A percentile compares a stretch with the other conserved stretches of the same genome.
Conservation (phyloP, 495 filamentous ascomycete species). For the Evernia prunastri region DNA sequence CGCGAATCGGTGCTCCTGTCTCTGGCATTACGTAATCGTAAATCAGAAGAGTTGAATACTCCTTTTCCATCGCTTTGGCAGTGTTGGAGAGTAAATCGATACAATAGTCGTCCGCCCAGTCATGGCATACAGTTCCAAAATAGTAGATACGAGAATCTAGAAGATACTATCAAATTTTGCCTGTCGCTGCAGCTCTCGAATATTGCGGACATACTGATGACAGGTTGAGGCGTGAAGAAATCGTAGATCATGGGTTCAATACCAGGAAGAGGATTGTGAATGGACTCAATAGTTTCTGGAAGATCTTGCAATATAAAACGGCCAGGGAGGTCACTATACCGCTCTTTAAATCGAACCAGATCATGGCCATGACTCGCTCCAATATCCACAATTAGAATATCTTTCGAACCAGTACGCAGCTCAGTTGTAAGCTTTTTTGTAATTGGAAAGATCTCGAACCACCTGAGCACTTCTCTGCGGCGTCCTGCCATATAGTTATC, state of each 20-base stretch:
- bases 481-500: constrained; percentile 30
- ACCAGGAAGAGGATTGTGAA: background rate
- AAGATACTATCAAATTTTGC: background rate
- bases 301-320: background rate
- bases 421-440: background rate
- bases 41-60: background rate
- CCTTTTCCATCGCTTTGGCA: background rate
- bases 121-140: background rate
- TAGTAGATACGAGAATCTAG: constrained; percentile 7
- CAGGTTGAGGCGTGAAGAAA: constrained; percentile 4
- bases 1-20: background rate
- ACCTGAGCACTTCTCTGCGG: constrained; percentile 7
- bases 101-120: constrained; percentile 4
- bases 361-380: constrained; percentile 4
- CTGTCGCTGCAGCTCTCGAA: background rate
- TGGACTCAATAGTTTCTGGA: background rate
- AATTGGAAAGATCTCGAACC: background rate
- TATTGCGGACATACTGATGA: background rate
- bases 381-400: background rate
- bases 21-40: background rate
- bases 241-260: background rate
- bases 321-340: background rate
- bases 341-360: background rate
- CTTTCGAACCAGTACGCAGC: background rate
- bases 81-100: background rate